Conservation (phyloP, 75 land plant genomes). For the Selaginella moellendorffii region DNA sequence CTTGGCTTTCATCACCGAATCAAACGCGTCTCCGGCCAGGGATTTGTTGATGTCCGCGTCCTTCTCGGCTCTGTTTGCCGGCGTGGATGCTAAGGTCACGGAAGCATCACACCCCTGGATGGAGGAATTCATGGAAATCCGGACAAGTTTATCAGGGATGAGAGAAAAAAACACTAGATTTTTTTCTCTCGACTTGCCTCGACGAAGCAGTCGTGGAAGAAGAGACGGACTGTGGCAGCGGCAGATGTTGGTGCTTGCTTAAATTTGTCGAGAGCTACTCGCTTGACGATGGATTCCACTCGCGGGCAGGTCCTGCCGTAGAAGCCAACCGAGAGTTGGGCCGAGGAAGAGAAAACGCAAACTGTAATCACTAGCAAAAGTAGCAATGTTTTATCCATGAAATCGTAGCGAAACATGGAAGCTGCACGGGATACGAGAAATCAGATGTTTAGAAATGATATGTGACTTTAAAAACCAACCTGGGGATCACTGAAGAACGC, state of each 20-base stretch:
- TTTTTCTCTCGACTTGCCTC: too few relatives aligned
- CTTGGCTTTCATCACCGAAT: constrained; percentile 55
- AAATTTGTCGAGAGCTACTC: not conserved
- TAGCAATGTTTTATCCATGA: too few relatives aligned
- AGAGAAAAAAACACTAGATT: too few relatives aligned
- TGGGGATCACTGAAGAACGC: too few relatives aligned
- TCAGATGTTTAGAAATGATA: too few relatives aligned
- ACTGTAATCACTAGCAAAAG: too few relatives aligned
- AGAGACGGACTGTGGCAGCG: constrained; percentile 4
- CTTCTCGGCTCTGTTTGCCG: constrained; percentile 50
- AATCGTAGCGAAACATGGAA: too few relatives aligned
- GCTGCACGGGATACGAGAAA: too few relatives aligned
- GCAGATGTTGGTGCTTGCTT: not conserved
- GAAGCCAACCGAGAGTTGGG: not conserved
- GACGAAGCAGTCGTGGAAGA: constrained; percentile 8
- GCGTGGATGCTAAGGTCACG: constrained; percentile 42
- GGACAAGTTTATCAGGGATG: too few relatives aligned
- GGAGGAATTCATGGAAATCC: too few relatives aligned
- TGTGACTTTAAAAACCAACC: too few relatives aligned
- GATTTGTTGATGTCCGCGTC: constrained; percentile 73
- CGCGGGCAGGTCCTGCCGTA: not conserved
- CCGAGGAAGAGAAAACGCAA: too few relatives aligned
- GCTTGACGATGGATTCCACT: not conserved
- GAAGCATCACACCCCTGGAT: constrained; percentile 91
- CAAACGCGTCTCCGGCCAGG: constrained; percentile 79